phyloP scores from a whole-genome alignment of 345 rosid species.

The Camelina laxa region DNA sequence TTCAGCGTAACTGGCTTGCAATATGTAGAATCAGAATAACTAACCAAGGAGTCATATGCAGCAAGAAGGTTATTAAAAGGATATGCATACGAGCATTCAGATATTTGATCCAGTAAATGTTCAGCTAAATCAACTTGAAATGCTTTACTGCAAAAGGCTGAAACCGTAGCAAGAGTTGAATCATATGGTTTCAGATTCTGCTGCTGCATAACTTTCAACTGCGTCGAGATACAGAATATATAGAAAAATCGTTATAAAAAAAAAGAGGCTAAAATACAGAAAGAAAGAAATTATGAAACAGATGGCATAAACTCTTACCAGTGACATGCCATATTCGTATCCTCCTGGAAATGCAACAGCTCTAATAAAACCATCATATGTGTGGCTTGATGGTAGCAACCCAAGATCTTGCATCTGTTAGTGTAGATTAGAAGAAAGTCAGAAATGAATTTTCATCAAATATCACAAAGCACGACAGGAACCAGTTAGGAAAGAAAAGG shows the following conservation, averaged over 20 bases:
- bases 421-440: slow-evolving; percentile 31
- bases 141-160: slow-evolving; percentile 66
- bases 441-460: slow-evolving; percentile 26
- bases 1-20: slow-evolving; percentile 7
- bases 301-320: slow-evolving; percentile 52
- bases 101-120: slow-evolving; percentile 63
- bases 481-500: slow-evolving; percentile 1
- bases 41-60: slow-evolving; percentile 71
- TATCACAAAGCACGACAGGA: slow-evolving; percentile 4
- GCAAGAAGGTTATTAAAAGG: slow-evolving; percentile 69
- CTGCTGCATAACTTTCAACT: slow-evolving; percentile 74
- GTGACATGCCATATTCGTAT: slow-evolving; percentile 56
- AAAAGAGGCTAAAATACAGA: neutral
- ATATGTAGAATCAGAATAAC: slow-evolving; percentile 37
- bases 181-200: slow-evolving; percentile 65
- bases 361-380: slow-evolving; percentile 70
- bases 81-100: slow-evolving; percentile 49
- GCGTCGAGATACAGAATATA: slow-evolving; percentile 38
- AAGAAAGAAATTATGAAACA: slow-evolving; percentile 4
- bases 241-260: slow-evolving; percentile 9
- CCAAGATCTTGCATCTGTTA: slow-evolving; percentile 82
- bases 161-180: slow-evolving; percentile 67
- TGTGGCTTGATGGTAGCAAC: slow-evolving; percentile 61
- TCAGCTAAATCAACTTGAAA: slow-evolving; percentile 84
- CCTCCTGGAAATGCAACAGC: slow-evolving; percentile 60